A percentile compares a stretch with the other conserved stretches of the same genome.
These are phyloP conservation scores for Penicillium canescens DNA, from an alignment of 495 filamentous ascomycete genomes.

Conservation along the genomic window DNA sequence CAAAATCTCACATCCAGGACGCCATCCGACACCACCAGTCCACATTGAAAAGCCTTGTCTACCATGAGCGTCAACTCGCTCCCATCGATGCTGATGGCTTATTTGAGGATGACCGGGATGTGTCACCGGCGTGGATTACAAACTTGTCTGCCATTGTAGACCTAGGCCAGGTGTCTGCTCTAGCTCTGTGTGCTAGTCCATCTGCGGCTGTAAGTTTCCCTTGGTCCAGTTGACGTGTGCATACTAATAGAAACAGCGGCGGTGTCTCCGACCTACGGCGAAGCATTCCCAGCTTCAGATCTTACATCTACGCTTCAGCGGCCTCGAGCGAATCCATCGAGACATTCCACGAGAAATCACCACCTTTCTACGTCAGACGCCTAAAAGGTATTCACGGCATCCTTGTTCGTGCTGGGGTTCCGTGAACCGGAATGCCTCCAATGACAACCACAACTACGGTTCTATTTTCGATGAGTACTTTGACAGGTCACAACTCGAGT, in stretches of 20 bases:
- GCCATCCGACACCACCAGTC: constrained; percentile 1
- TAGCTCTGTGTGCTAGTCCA: constrained; percentile 4
- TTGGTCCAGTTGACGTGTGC: neutral
- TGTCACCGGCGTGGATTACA: neutral
- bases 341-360: neutral
- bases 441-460: neutral
- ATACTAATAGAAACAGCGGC: neutral
- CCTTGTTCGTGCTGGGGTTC: neutral
- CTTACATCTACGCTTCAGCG: neutral
- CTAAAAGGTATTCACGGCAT: neutral
- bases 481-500: neutral
- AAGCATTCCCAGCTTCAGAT: neutral
- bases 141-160: neutral
- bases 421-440: neutral
- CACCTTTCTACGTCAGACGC: neutral
- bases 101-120: constrained; percentile 6
- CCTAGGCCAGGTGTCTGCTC: neutral
- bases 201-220: neutral
- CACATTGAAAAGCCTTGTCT: constrained; percentile 9
- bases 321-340: neutral
- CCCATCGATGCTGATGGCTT: constrained; percentile 4
- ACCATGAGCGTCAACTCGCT: constrained; percentile 7
- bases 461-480: neutral
- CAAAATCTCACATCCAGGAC: neutral
- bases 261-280: neutral